A percentile compares a stretch with the other conserved stretches of the same genome.
Conservation (phyloP, 768 basidiomycete species). For the Calocera viscosa region DNA sequence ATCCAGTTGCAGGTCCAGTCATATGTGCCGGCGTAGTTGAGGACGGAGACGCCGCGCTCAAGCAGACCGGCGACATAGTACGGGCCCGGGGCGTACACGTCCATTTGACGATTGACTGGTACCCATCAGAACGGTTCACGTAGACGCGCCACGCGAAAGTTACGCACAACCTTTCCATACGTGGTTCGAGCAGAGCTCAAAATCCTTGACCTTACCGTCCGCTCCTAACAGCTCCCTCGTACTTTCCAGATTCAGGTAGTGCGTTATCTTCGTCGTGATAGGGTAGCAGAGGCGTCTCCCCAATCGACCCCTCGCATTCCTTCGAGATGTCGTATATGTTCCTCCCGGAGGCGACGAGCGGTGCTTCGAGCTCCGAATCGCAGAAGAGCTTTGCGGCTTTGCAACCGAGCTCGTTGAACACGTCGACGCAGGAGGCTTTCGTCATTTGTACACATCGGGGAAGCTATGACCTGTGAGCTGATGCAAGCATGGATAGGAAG, state of each 20-base stretch:
- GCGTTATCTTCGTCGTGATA: constrained; percentile 37
- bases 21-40: constrained; percentile 47
- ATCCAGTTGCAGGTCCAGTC: constrained; percentile 57
- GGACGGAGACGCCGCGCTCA: constrained; percentile 40
- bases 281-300: constrained; percentile 41
- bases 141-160: background rate
- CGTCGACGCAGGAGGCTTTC: constrained; percentile 48
- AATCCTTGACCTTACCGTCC: constrained; percentile 35
- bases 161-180: constrained; percentile 35
- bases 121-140: too few species aligned
- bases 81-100: background rate
- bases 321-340: constrained; percentile 23
- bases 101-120: background rate
- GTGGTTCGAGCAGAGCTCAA: constrained; percentile 41
- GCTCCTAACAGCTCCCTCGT: constrained; percentile 51
- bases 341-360: constrained; percentile 31
- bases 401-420: constrained; percentile 55
- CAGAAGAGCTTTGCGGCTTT: constrained; percentile 58
- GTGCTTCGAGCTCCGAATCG: constrained; percentile 38
- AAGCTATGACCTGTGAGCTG: constrained; percentile 32
- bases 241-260: constrained; percentile 49
- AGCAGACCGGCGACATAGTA: constrained; percentile 41
- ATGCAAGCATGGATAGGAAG: background rate
- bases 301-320: constrained; percentile 30
- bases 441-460: constrained; percentile 53